These are phyloP conservation scores for Exserohilum rostratum DNA, from an alignment of 2,329 filamentous ascomycete species.

Conservation along the genomic window DNA sequence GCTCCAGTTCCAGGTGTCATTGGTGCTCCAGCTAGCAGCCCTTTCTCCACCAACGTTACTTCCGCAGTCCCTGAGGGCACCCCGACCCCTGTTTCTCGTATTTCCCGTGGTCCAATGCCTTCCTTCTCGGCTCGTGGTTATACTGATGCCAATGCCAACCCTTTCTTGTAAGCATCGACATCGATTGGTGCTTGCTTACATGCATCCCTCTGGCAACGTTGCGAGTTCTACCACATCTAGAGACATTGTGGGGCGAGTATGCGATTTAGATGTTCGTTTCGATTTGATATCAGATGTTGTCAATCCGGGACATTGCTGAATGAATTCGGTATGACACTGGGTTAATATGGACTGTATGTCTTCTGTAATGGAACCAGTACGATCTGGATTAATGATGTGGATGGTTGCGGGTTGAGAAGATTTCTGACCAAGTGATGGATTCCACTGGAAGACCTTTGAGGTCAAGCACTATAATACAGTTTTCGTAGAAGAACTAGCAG, in stretches of 20 bases:
- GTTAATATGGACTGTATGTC: constrained; percentile 11
- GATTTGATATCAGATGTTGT: constrained; percentile 22
- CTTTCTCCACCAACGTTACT: constrained; percentile 3
- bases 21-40: constrained; percentile 19
- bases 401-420: constrained; percentile 21
- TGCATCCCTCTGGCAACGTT: constrained; percentile 8
- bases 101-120: constrained; percentile 10
- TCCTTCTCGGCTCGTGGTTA: constrained; percentile 9
- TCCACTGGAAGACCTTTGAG: constrained; percentile 8
- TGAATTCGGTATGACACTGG: constrained; percentile 14
- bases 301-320: constrained; percentile 15
- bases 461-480: constrained; percentile 10
- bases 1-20: constrained; percentile 28
- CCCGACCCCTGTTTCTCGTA: constrained; percentile 17
- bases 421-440: constrained; percentile 28
- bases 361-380: constrained; percentile 14
- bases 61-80: constrained; percentile 6
- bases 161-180: constrained; percentile 17
- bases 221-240: constrained; percentile 6
- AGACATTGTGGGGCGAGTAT: neutral
- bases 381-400: constrained; percentile 22
- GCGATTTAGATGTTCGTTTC: constrained; percentile 15
- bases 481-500: constrained; percentile 19
- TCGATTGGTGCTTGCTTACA: neutral
- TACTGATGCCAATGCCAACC: constrained; percentile 12